These are phyloP conservation scores for Amanita exitialis DNA, from an alignment of 768 basidiomycete genomes.

Conservation along the genomic window DNA sequence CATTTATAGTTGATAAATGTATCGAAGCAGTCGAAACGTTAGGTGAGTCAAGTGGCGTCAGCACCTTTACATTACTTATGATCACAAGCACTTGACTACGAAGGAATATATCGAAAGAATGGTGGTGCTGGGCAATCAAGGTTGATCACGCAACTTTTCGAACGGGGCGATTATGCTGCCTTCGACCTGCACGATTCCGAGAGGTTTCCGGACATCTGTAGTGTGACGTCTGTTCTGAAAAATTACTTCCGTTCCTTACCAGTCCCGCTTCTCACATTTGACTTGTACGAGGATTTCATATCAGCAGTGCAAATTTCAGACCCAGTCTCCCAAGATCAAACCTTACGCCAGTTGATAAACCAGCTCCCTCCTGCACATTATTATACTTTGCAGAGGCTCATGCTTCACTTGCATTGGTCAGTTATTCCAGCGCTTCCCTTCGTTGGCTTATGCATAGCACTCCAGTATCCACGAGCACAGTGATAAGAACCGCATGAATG, in stretches of 20 bases:
- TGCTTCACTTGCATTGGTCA: constrained; percentile 84
- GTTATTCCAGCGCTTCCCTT: constrained; percentile 15
- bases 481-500: constrained; percentile 84
- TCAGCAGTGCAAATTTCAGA: constrained; percentile 65
- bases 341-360: constrained; percentile 58
- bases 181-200: constrained; percentile 86
- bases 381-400: constrained; percentile 68
- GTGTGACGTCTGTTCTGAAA: constrained; percentile 94
- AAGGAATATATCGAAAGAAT: constrained; percentile 97
- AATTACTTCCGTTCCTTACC: constrained; percentile 93
- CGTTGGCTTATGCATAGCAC: constrained; percentile 3
- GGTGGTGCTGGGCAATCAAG: constrained; percentile 91
- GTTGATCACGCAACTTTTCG: constrained; percentile 89
- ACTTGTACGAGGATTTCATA: constrained; percentile 87
- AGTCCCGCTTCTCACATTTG: constrained; percentile 82
- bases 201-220: constrained; percentile 94
- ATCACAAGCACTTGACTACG: constrained; percentile 75
- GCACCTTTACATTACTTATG: background rate
- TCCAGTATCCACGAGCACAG: constrained; percentile 50
- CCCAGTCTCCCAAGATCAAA: constrained; percentile 40
- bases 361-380: constrained; percentile 85
- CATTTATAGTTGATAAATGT: constrained; percentile 91
- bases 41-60: constrained; percentile 37
- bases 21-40: constrained; percentile 85
- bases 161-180: constrained; percentile 78